Conservation (phyloP, 2,329 filamentous ascomycete genomes). For the Talaromyces sp. region DNA sequence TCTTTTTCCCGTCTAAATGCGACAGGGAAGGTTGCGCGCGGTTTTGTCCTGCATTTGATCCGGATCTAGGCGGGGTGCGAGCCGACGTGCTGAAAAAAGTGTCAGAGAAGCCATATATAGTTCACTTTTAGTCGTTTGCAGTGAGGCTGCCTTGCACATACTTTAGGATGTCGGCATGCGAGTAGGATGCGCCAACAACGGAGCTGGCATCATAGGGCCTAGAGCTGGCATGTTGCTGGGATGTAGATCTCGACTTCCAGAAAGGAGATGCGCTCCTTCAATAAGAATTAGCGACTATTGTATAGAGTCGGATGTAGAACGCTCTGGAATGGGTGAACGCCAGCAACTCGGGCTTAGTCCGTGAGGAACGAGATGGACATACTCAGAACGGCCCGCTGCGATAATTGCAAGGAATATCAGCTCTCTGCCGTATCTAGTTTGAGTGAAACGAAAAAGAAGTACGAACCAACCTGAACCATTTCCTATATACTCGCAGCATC, state of each 20-base stretch:
- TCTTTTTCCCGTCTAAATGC: conserved; percentile 36
- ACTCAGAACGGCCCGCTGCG: conserved; percentile 38
- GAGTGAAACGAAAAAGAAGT: conserved; percentile 26
- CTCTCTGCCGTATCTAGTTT: conserved; percentile 19
- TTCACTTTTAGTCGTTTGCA: neutral
- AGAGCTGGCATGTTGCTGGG: conserved; percentile 52
- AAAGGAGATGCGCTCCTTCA: conserved; percentile 75
- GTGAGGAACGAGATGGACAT: conserved; percentile 23
- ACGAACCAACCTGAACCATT: conserved; percentile 99
- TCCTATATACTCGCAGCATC: conserved; percentile 57
- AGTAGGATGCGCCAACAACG: conserved; percentile 91
- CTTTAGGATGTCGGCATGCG: conserved; percentile 90
- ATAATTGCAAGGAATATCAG: conserved; percentile 25
- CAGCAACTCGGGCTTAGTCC: neutral
- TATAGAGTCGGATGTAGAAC: neutral
- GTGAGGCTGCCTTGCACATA: conserved; percentile 51
- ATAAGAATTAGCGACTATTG: conserved; percentile 21
- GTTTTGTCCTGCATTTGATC: conserved; percentile 52
- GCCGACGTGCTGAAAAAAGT: conserved; percentile 40
- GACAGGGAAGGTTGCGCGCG: conserved; percentile 51
- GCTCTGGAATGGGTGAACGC: neutral
- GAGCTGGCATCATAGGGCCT: conserved; percentile 62
- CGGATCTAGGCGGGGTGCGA: conserved; percentile 65
- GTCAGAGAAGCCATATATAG: neutral
- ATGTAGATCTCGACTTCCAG: conserved; percentile 64